Evolutionary conservation across 345 rosid genomes (phyloP), one percentile per base, ranked within the genome.

Genomic region (Odontarrhena argentea): DNA sequence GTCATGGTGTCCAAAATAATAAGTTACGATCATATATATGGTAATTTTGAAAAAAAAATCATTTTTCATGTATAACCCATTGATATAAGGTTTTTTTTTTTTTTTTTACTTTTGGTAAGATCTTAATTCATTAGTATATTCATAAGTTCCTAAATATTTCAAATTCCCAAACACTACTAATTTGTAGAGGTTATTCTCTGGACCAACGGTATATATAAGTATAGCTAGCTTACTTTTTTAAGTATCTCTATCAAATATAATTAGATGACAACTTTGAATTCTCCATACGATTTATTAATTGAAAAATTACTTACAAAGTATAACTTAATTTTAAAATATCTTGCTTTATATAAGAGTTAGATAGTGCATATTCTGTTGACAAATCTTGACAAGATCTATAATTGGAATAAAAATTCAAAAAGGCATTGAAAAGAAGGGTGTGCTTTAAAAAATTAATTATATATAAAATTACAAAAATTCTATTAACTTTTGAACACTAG

Each of bases 321-420:
- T 3, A 18, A 11, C 8, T 7, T 8, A 18, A 9, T 18, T 28
- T 43, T 6, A 1, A 11, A 5, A 47, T 18, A 49, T 6, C 12
- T 28, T 52, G 18, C 46, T 32, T 26, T 9, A 14, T 40, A 14
- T 26, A 64, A 45, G 45, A 55, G 35, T 50, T 50, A 43, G 43
- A 45, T 47, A 40, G 70, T 64, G 60, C 49, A 32, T 64, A 58
- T 55, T 47, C 38, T 55, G 38, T 63, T 41, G 57, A 41, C 54
- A 64, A 65, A 72, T 72, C 76, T 64, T 65, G 36, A 73, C 67
- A 73, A 51, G 65, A 72, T 72, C 76, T 65, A 57, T 49, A 51
- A 73, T 65, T 65, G 71, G 46, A 37, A 68, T 22, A 43, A 32
- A 32, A 12, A 9, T 34, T 63, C 18, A 12, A 55, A 63, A 72